Percentiles rank a stretch among this genome's conserved stretches.
Conservation (phyloP, 139 green algal genomes). For the Coccomyxa sp. region DNA sequence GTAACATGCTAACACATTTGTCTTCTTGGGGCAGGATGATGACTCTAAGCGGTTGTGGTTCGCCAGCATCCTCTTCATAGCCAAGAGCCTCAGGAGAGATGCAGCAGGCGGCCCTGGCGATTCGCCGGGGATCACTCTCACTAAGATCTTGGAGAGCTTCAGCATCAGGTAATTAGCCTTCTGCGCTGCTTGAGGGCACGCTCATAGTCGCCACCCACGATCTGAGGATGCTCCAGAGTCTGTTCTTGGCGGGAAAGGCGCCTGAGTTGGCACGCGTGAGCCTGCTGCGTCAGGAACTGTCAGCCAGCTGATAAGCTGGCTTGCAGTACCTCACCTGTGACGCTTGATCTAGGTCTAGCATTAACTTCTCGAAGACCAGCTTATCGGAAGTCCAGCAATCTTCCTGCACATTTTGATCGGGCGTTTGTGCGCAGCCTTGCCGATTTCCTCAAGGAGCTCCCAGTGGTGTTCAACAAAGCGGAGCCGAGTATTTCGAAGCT, state of each 20-base stretch:
- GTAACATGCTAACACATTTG: too few species aligned
- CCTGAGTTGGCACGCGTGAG: too few species aligned
- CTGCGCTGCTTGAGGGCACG: too few species aligned
- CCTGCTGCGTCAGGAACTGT: not conserved
- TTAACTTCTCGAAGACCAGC: not conserved
- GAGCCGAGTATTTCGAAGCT: not conserved
- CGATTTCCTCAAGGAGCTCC: conserved; percentile 28
- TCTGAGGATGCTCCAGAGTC: not conserved
- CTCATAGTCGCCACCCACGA: too few species aligned
- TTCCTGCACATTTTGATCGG: too few species aligned
- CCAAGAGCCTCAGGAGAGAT: not conserved
- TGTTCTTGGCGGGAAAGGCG: conserved; percentile 1
- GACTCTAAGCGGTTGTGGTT: conserved; percentile 7
- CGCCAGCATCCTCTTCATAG: conserved; percentile 15
- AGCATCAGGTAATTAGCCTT: conserved; percentile 3
- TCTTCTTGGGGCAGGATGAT: not conserved
- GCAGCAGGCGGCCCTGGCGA: not conserved
- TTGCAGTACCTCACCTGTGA: not conserved
- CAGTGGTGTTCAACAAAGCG: conserved; percentile 4
- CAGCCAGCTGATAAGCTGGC: not conserved
- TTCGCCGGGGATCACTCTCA: not conserved
- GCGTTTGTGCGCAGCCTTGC: conserved; percentile 7
- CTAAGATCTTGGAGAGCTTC: conserved; percentile 5
- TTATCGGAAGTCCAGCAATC: too few species aligned
- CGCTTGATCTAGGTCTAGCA: not conserved